phyloP scores from a whole-genome alignment of 176 grass and related monocot genomes.

The Oryza meyeriana region DNA sequence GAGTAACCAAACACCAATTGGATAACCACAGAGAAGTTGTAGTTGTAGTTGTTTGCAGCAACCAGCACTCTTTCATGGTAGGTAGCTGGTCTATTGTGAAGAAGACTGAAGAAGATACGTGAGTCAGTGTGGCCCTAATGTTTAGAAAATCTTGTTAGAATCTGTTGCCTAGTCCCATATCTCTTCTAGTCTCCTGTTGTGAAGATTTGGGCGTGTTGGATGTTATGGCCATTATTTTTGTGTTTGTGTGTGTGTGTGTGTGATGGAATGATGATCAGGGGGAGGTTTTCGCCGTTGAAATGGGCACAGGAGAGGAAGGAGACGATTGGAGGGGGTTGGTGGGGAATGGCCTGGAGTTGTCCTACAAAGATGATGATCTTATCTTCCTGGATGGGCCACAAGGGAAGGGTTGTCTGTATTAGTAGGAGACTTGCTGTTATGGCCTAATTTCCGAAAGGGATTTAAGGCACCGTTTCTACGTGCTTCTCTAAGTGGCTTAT shows the following conservation, averaged over 20 bases:
- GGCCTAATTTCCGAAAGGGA: not conserved
- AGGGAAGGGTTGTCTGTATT: not conserved
- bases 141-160: constrained; percentile 11
- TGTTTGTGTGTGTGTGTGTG: not conserved
- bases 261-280: not conserved
- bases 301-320: not conserved
- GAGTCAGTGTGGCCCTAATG: not conserved
- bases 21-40: not conserved
- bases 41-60: not conserved
- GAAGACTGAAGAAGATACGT: constrained; percentile 1
- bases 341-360: constrained; percentile 8
- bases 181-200: not conserved
- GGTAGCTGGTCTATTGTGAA: constrained; percentile 32
- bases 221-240: not conserved
- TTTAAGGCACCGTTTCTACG: no score
- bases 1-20: constrained; percentile 16
- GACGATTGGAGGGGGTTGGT: constrained; percentile 5
- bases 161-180: not conserved
- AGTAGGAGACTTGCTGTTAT: no score
- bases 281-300: constrained; percentile 4
- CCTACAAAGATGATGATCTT: constrained; percentile 11
- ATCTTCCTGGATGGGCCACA: constrained; percentile 15
- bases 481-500: no score
- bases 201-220: not conserved
- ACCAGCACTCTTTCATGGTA: not conserved